A percentile compares a stretch with the other conserved stretches of the same genome.
phyloP scores from a whole-genome alignment of 768 basidiomycete genomes.

The Phanerochaete sordida region DNA sequence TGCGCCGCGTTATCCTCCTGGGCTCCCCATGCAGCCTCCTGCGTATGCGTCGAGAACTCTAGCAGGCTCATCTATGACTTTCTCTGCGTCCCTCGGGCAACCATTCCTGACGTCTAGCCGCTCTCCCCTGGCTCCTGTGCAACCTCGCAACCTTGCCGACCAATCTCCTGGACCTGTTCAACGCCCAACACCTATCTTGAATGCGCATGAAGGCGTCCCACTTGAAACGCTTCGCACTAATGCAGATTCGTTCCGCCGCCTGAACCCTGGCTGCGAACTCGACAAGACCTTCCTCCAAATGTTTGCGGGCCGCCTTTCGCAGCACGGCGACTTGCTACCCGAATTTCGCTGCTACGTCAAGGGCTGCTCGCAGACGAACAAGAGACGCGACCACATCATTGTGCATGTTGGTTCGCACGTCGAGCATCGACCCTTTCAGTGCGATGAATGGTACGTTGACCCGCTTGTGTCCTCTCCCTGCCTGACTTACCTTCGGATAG shows the following conservation, averaged over 20 bases:
- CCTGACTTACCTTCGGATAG: constrained; percentile 29
- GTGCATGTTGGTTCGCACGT: constrained; percentile 74
- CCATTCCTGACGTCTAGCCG: not conserved
- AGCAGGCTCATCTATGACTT: not conserved
- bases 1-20: not conserved
- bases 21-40: not conserved
- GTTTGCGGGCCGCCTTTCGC: constrained; percentile 65
- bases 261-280: constrained; percentile 55
- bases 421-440: constrained; percentile 63
- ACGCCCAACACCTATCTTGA: constrained; percentile 42
- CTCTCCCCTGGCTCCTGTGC: constrained; percentile 1
- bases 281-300: constrained; percentile 63
- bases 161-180: not conserved
- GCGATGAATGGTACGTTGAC: constrained; percentile 55
- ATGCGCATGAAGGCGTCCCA: constrained; percentile 61
- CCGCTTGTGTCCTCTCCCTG: not conserved
- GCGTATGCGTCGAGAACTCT: not conserved
- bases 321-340: constrained; percentile 49
- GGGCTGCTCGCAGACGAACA: constrained; percentile 67
- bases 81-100: not conserved
- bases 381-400: constrained; percentile 69
- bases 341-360: constrained; percentile 68
- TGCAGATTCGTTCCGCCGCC: constrained; percentile 50
- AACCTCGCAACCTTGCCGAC: not conserved
- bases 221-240: constrained; percentile 50